Percentiles rank a stretch among this genome's conserved stretches.
These are phyloP conservation scores for Boletus sp. DNA, from an alignment of 768 basidiomycete genomes.

Conservation along the genomic window DNA sequence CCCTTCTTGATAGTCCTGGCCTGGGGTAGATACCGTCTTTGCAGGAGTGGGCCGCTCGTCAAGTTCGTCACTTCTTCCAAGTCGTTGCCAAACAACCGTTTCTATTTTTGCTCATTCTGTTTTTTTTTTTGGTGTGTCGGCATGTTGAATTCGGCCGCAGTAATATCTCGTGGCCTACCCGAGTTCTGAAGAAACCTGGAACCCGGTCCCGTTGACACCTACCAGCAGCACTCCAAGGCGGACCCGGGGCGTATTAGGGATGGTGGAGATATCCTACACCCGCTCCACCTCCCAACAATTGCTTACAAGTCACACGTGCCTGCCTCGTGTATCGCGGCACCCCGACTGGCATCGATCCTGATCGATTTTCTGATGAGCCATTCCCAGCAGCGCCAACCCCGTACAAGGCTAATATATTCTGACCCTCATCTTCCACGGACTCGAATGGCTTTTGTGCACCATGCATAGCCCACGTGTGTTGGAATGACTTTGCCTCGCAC, in stretches of 20 bases:
- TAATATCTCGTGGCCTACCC: neutral
- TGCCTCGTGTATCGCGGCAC: conserved; percentile 19
- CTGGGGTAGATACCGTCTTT: neutral
- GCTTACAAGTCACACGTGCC: conserved; percentile 16
- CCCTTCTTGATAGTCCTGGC: neutral
- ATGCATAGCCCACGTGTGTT: conserved; percentile 28
- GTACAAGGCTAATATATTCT: neutral
- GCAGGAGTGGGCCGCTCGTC: neutral
- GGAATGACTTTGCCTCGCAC: conserved; percentile 13
- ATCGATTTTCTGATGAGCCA: conserved; percentile 12
- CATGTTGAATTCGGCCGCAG: no score
- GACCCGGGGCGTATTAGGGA: neutral
- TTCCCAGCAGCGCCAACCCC: conserved; percentile 8
- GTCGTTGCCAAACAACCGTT: conserved; percentile 20
- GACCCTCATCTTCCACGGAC: conserved; percentile 13
- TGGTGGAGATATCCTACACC: neutral
- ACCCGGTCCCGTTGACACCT: neutral
- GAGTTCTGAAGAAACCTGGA: neutral
- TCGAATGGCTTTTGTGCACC: conserved; percentile 8
- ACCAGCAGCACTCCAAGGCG: neutral
- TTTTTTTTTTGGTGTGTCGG: neutral
- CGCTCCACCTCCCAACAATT: neutral
- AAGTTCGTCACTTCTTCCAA: conserved; percentile 8
- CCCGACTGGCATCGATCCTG: conserved; percentile 19
- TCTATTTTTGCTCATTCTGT: conserved; percentile 1